A percentile compares a stretch with the other conserved stretches of the same genome.
phyloP scores from a whole-genome alignment of 169 alveolate genomes.

The Babesia ovis region DNA sequence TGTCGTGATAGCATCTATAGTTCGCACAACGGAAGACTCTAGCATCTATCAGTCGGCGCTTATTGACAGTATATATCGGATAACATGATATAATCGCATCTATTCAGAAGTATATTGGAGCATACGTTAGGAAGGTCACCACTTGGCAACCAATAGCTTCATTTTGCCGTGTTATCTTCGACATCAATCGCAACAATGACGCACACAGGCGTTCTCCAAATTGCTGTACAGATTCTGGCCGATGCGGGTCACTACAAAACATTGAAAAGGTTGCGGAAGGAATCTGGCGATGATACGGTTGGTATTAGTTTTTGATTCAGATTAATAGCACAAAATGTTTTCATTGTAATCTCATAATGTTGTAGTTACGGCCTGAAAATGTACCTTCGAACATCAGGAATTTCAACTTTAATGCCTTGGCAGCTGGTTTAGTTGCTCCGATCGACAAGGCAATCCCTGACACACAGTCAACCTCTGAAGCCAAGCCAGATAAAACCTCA shows the following conservation, averaged over 20 bases:
- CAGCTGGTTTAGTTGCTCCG: conserved; percentile 6
- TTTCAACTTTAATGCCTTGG: conserved; percentile 40
- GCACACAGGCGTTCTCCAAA: neutral
- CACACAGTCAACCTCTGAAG: neutral
- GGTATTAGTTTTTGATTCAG: too few species aligned
- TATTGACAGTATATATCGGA: neutral
- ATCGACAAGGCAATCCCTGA: neutral
- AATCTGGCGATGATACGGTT: conserved; percentile 35
- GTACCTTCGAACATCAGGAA: conserved; percentile 23
- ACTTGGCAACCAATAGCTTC: too few species aligned
- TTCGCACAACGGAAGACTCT: too few species aligned
- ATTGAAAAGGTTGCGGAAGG: conserved; percentile 46
- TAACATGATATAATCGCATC: neutral
- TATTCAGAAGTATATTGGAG: too few species aligned
- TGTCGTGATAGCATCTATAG: neutral
- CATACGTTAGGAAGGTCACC: too few species aligned
- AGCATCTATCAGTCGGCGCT: too few species aligned
- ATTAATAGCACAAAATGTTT: too few species aligned
- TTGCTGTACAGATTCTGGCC: conserved; percentile 57
- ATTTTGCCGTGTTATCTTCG: neutral
- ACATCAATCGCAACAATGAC: conserved; percentile 6
- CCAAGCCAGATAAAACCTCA: too few species aligned
- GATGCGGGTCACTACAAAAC: conserved; percentile 52
- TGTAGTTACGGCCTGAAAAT: conserved; percentile 41
- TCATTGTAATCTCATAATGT: neutral